Evolutionary conservation across 2,329 filamentous ascomycete genomes (phyloP), one percentile per base, ranked within the genome.

Genomic region (Aspergillus thermomutatus): DNA sequence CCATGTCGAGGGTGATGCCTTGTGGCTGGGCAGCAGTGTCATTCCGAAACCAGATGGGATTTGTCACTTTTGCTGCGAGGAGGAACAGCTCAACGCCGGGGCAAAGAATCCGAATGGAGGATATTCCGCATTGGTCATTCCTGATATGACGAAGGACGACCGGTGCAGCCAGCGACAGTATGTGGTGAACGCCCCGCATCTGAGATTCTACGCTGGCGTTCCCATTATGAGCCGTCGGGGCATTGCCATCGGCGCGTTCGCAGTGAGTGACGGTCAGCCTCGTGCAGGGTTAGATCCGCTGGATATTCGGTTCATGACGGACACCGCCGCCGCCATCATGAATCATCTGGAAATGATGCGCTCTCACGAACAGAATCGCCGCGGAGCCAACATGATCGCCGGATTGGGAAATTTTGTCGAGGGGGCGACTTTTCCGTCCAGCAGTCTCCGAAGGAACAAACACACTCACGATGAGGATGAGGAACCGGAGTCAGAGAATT

Each of bases 151-250:
- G 3, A 55, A 69, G n/a, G 65, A 78, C 56, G 60, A 69, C 7
- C 63, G 55, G 23, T 73, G 72, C 58, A 66, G 67, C 28, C 23
- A 62, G 27, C 61, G 60, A 25, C 54, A 60, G 8, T 61, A 72
- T 14, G 68, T 76, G 1, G 52, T 54, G 0, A 62, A 58, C 3
- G 50, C 64, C 7, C 66, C 71, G 0, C 59, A 71, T 23, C 57
- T 76, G 6, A 66, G 69, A 23, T 84, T 84, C 64, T 82, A 83
- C 55, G 80, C 79, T 4, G 80, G 77, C 4, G 83, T 87, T 0
- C 53, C 53, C 5, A 50, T 47, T 10, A 54, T 31, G 31, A 56
- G 31, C 26, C 48, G 50, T 19, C 50, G 54, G 19, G 57, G 57
- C 6, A 59, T 59, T n/a, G 54, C 43, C 1, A 59, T 59, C 6